Evolutionary conservation across 2,329 filamentous ascomycete genomes (phyloP).

Genomic region (Leptodontidium sp.): DNA sequence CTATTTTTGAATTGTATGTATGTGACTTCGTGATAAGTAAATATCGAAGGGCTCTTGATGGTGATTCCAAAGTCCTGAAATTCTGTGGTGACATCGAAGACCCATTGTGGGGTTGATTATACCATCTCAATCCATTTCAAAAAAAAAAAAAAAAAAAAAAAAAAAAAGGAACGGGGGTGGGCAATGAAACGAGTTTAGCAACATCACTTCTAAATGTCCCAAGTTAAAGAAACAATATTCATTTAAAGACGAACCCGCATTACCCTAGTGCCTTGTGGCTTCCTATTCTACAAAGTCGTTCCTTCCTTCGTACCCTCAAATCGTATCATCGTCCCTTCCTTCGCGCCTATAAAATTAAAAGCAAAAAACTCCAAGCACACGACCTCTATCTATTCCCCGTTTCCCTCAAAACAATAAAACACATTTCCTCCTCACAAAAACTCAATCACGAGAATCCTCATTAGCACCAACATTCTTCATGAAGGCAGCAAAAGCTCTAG

Average conservation of each 20-base stretch:
- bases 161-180: too few relatives aligned
- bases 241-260: not conserved
- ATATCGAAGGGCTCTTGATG: too few relatives aligned
- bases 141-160: too few relatives aligned
- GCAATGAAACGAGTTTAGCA: too few relatives aligned
- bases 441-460: not conserved
- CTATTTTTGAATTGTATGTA: not conserved
- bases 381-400: not conserved
- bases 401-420: not conserved
- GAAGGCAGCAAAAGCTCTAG: not conserved
- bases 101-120: too few relatives aligned
- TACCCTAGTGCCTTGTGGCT: not conserved
- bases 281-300: not conserved
- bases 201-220: too few relatives aligned
- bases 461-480: not conserved
- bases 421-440: not conserved
- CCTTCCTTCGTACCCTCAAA: not conserved
- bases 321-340: not conserved
- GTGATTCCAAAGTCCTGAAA: too few relatives aligned
- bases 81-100: too few relatives aligned
- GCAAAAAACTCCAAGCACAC: not conserved
- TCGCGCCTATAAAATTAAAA: not conserved
- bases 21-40: not conserved
- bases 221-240: too few relatives aligned
- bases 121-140: too few relatives aligned